phyloP scores from a whole-genome alignment of 2,329 filamentous ascomycete species.

The Alternaria solani region DNA sequence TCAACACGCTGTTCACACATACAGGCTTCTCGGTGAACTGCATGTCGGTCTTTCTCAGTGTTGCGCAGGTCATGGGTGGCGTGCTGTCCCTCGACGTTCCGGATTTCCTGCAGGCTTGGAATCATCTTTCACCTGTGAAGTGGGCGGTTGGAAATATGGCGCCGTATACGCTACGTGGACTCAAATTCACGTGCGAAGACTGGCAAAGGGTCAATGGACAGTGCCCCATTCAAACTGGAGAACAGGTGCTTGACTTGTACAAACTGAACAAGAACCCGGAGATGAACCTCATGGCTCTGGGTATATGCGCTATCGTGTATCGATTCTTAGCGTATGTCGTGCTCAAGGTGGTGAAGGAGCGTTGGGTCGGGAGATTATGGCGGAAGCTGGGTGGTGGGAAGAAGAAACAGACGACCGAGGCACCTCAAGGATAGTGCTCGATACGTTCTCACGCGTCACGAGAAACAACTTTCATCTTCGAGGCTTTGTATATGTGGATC shows the following conservation, averaged over 20 bases:
- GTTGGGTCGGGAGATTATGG: slow-evolving; percentile 56
- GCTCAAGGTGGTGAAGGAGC: slow-evolving; percentile 63
- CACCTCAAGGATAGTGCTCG: not conserved
- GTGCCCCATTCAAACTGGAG: slow-evolving; percentile 71
- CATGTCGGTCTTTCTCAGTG: slow-evolving; percentile 72
- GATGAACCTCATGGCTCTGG: slow-evolving; percentile 69
- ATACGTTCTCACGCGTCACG: not conserved
- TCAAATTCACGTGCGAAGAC: slow-evolving; percentile 70
- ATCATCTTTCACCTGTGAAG: slow-evolving; percentile 75
- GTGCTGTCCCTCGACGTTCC: slow-evolving; percentile 15
- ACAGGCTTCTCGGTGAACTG: slow-evolving; percentile 80
- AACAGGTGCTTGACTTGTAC: slow-evolving; percentile 73
- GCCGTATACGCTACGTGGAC: slow-evolving; percentile 68
- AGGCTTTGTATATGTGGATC: not conserved
- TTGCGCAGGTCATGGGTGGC: slow-evolving; percentile 71
- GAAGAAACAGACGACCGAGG: slow-evolving; percentile 11
- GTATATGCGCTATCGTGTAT: slow-evolving; percentile 70
- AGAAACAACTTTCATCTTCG: not conserved
- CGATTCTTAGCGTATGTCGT: slow-evolving; percentile 68
- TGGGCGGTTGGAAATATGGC: slow-evolving; percentile 74
- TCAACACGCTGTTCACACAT: slow-evolving; percentile 78
- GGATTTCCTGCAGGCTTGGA: slow-evolving; percentile 59
- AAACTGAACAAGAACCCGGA: slow-evolving; percentile 68
- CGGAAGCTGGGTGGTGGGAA: slow-evolving; percentile 30
- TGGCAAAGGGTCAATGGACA: slow-evolving; percentile 66